Evolutionary conservation across 177 flowering plant species (phyloP), one percentile per base, ranked within the genome.

Genomic region (Tripterygium wilfordii): DNA sequence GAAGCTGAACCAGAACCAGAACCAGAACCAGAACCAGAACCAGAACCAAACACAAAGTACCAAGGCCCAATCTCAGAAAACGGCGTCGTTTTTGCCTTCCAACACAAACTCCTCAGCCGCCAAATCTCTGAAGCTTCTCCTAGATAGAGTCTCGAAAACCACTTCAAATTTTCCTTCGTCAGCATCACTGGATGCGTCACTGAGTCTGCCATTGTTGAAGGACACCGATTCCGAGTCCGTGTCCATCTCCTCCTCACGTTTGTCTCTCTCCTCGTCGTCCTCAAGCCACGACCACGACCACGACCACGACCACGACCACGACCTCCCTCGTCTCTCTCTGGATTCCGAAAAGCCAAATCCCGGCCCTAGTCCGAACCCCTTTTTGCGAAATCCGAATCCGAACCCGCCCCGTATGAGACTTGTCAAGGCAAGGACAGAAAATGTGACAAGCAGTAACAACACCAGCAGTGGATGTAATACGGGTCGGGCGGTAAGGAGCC

Each of bases 281-380:
- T 78, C 88, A 0, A 71, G 84, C 13, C 82, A 70, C 40, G 96
- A 85, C 5, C 80, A 69, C 68, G 88, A 82, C n/a, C n/a, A n/a
- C n/a, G n/a, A n/a, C n/a, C n/a, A n/a, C n/a, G n/a, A n/a, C n/a
- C n/a, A n/a, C n/a, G n/a, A n/a, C n/a, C n/a, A n/a, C 24, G 94
- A 87, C 35, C 75, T 80, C 20, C 95, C 89, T 0, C 54, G 94
- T 3, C 73, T 74, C 3, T 87, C 96, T 1, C 85, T 90, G 19
- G 96, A 90, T 51, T 65, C 79, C 5, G 96, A 80, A 2, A 79
- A 81, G 28, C 66, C 83, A 3, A 52, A 42, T 38, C 24, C 45
- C 4, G 51, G 24, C 65, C 76, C 49, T 1, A 45, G 45, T 24
- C 36, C 53, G 12, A 70, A 53, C 42, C 57, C 63, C 2, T 58